phyloP scores from a whole-genome alignment of 148 eudicot genomes.

The Beta vulgaris region DNA sequence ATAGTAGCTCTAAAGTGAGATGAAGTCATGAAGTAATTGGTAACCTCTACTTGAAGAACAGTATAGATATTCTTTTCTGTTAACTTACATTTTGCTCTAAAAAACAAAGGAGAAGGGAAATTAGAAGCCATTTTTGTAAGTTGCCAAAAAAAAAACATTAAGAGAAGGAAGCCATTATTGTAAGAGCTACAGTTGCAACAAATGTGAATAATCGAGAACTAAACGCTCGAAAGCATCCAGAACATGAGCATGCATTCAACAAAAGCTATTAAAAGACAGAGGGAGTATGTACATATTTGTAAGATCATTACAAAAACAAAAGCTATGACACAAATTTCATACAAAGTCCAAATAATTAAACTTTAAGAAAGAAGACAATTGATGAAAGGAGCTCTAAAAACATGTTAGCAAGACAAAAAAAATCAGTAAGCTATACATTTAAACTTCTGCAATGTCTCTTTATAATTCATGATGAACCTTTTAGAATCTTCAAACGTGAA shows the following conservation, averaged over 20 bases:
- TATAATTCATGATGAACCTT: conserved; percentile 28
- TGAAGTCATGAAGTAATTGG: not conserved
- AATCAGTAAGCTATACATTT: conserved; percentile 14
- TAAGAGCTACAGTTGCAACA: not conserved
- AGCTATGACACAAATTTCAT: not conserved
- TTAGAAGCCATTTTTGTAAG: not conserved
- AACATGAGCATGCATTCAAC: too few relatives aligned
- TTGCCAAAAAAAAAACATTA: too few relatives aligned
- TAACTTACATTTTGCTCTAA: not conserved
- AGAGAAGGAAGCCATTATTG: too few relatives aligned
- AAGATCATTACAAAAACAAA: conserved; percentile 1
- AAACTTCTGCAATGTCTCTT: not conserved
- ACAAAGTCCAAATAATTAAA: not conserved
- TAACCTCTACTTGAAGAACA: not conserved
- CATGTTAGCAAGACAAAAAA: conserved; percentile 17
- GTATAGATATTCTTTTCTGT: not conserved
- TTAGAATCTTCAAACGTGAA: conserved; percentile 63
- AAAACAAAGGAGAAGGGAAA: not conserved
- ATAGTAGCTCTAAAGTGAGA: not conserved
- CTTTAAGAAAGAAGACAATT: not conserved
- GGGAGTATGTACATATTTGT: conserved; percentile 19
- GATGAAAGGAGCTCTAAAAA: not conserved
- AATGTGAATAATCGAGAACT: not conserved
- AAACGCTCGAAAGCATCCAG: too few relatives aligned
- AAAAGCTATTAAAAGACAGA: too few relatives aligned